Evolutionary conservation across 2,329 filamentous ascomycete genomes (phyloP), one percentile per base, ranked within the genome.

Genomic region (Hypoxylon sp.): DNA sequence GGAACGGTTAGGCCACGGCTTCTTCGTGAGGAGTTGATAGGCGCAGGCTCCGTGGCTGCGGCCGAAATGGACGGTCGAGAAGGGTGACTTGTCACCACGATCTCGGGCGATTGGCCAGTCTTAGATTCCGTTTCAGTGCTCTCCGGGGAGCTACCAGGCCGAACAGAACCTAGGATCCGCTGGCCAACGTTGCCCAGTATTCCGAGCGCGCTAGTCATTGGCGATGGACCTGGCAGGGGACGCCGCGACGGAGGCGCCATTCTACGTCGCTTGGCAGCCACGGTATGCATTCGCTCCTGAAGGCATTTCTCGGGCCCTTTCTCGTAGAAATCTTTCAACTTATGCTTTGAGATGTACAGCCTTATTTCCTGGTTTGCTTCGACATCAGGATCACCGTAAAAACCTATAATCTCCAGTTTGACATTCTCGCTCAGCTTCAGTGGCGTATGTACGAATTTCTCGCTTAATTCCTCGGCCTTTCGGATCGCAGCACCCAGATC

Each of bases 331-430:
- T 89, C 84, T 61, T 82, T 74, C 26, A 88, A 78, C n/a, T 84
- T 78, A 62, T 87, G 67, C 69, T 84, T 81, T 19, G 83, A 84
- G 47, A 86, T 81, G 80, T 88, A 87, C 0, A 87, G 79, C 2
- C 86, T 80, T 3, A 87, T 80, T 0, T 81, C 82, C 0, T 78
- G 79, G 1, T 78, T 76, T 13, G 73, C 67, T 31, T 77, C 77
- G 2, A 76, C 77, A 5, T 83, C 80, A 0, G 81, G 77, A 51
- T 90, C 87, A 51, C 89, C 86, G 62, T 89, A 90, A 73, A 90
- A 91, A 0, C 88, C 88, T 53, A 85, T 83, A 8, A 87, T 74
- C 70, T 90, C 88, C 2, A 90, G 82, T 55, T 84, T 85, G 39
- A 90, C 86, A 48, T 84, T 84, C 22, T 84, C 80, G 48, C 85